Conservation (phyloP, 441 rosid species). For the Pelargonium australe region DNA sequence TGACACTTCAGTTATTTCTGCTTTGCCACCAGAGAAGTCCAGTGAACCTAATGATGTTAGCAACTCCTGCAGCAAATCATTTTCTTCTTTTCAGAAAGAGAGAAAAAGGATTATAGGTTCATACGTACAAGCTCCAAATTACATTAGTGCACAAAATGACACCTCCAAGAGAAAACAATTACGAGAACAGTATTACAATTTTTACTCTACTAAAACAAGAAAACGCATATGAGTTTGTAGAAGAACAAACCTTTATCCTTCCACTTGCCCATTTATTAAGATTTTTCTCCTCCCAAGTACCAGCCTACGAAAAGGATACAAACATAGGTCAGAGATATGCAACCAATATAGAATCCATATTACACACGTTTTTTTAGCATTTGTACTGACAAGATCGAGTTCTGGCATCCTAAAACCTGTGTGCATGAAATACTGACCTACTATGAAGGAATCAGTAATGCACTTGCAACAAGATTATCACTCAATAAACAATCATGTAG, state of each 20-base stretch:
- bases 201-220: not conserved
- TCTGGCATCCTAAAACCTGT: not conserved
- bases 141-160: not conserved
- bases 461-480: no score
- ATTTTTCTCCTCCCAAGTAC: constrained; percentile 88
- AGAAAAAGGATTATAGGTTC: not conserved
- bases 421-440: not conserved
- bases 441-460: no score
- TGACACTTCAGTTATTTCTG: constrained; percentile 58
- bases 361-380: not conserved
- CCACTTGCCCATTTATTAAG: constrained; percentile 73
- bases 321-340: not conserved
- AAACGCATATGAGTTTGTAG: not conserved
- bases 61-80: constrained; percentile 47
- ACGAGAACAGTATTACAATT: not conserved
- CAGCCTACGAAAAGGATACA: constrained; percentile 40
- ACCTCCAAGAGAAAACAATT: constrained; percentile 4
- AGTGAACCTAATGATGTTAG: constrained; percentile 48
- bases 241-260: constrained; percentile 50
- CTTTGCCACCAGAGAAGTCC: constrained; percentile 65
- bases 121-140: not conserved
- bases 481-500: no score
- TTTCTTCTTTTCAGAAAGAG: not conserved
- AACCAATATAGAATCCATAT: not conserved
- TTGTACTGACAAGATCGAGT: not conserved